These are phyloP conservation scores for Gorgonomyces haynaldii DNA, from an alignment of 192 early-diverging fungal species.

Conservation along the genomic window DNA sequence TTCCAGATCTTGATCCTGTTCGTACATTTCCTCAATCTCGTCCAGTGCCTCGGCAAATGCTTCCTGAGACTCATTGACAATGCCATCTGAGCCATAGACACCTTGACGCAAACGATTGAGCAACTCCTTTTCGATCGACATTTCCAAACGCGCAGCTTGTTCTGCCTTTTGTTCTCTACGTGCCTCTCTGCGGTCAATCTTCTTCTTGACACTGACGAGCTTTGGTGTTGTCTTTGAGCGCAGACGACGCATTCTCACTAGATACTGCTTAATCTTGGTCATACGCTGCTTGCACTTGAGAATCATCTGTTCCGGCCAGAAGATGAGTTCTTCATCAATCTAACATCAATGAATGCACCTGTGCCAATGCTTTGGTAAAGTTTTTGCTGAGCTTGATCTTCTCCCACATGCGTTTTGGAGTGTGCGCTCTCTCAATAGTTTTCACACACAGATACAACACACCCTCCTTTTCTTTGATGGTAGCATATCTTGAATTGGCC, in stretches of 20 bases:
- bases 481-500: constrained; percentile 91
- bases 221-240: constrained; percentile 69
- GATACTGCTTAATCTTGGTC: constrained; percentile 92
- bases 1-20: constrained; percentile 24
- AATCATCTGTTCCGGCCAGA: constrained; percentile 84
- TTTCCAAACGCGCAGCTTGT: constrained; percentile 79
- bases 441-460: constrained; percentile 84
- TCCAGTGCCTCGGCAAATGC: constrained; percentile 85
- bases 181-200: constrained; percentile 78
- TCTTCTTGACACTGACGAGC: constrained; percentile 85
- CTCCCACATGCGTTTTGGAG: constrained; percentile 90
- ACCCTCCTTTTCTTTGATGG: constrained; percentile 62
- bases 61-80: constrained; percentile 84
- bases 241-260: constrained; percentile 87
- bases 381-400: constrained; percentile 78
- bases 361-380: constrained; percentile 67
- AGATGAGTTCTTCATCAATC: constrained; percentile 81
- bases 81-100: constrained; percentile 85
- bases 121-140: constrained; percentile 91
- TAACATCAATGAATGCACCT: no score
- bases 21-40: constrained; percentile 24
- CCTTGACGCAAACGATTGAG: constrained; percentile 82
- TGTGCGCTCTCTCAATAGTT: constrained; percentile 89
- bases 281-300: constrained; percentile 95
- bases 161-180: constrained; percentile 82